These are phyloP conservation scores for Sporothrix inflata DNA, from an alignment of 2,329 filamentous ascomycete genomes.

Conservation along the genomic window DNA sequence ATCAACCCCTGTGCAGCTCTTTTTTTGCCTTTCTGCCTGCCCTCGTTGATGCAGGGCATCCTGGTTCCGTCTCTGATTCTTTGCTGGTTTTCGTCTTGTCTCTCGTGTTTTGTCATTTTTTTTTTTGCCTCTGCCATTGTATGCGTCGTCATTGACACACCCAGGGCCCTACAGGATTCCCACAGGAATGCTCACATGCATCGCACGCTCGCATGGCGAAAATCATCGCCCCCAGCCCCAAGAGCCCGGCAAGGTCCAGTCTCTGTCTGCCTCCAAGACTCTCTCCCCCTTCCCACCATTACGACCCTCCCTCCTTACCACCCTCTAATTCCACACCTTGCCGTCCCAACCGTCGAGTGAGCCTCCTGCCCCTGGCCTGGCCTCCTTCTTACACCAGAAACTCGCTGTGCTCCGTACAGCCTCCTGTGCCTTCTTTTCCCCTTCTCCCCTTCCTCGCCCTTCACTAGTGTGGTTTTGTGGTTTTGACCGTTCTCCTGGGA, in stretches of 20 bases:
- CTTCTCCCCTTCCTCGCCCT: not conserved
- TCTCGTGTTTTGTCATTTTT: not conserved
- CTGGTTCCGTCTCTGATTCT: not conserved
- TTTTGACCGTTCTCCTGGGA: not conserved
- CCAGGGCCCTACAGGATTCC: not conserved
- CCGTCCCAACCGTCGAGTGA: conserved; percentile 23
- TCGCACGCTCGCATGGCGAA: not conserved
- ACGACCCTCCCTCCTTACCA: not conserved
- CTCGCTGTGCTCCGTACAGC: not conserved
- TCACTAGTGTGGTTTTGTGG: conserved; percentile 16
- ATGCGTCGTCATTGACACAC: conserved; percentile 1
- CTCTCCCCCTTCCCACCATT: conserved; percentile 1
- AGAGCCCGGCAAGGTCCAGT: not conserved
- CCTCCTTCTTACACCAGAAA: conserved; percentile 11
- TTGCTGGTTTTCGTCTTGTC: conserved; percentile 7
- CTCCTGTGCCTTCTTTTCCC: conserved; percentile 1
- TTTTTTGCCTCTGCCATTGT: not conserved
- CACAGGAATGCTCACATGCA: not conserved
- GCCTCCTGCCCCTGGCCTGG: conserved; percentile 14
- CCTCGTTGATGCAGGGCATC: conserved; percentile 9
- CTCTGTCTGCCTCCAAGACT: not conserved
- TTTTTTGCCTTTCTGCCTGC: not conserved
- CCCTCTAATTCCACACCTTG: conserved; percentile 1
- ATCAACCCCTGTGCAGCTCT: conserved; percentile 25
- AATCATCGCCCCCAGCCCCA: not conserved